A percentile compares a stretch with the other conserved stretches of the same genome.
Evolutionary conservation across 257 asterid species (phyloP).

Genomic region (Solanum paucissectum): DNA sequence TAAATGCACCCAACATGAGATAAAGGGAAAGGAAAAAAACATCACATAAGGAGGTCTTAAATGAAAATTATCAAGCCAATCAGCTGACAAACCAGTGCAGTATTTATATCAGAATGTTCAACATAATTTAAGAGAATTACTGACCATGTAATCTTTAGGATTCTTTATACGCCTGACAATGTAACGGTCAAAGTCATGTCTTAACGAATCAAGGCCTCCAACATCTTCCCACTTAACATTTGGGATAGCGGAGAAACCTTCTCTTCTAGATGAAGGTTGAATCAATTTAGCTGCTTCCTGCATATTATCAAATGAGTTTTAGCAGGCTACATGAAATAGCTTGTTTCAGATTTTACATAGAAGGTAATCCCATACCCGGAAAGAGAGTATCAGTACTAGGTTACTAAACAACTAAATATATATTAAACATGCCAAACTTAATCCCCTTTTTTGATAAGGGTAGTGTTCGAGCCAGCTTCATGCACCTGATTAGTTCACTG

Average conservation of each 20-base stretch:
- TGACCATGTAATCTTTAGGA: constrained; percentile 71
- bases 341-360: neutral
- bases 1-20: neutral
- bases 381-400: neutral
- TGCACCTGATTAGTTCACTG: neutral
- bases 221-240: constrained; percentile 87
- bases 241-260: constrained; percentile 85
- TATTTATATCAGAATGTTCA: neutral
- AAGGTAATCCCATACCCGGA: neutral
- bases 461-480: neutral
- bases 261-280: constrained; percentile 81
- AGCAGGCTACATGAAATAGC: neutral
- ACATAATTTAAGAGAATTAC: neutral
- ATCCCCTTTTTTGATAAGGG: neutral
- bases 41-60: neutral
- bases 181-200: constrained; percentile 51
- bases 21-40: neutral
- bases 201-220: constrained; percentile 68
- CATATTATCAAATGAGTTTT: constrained; percentile 7
- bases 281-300: constrained; percentile 75
- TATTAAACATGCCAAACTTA: neutral
- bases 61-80: neutral
- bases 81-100: neutral
- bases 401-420: neutral
- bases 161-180: constrained; percentile 54